Base-by-base conservation (phyloP, 495 filamentous ascomycete species). In the Xylaria flabelliformis region DNA sequence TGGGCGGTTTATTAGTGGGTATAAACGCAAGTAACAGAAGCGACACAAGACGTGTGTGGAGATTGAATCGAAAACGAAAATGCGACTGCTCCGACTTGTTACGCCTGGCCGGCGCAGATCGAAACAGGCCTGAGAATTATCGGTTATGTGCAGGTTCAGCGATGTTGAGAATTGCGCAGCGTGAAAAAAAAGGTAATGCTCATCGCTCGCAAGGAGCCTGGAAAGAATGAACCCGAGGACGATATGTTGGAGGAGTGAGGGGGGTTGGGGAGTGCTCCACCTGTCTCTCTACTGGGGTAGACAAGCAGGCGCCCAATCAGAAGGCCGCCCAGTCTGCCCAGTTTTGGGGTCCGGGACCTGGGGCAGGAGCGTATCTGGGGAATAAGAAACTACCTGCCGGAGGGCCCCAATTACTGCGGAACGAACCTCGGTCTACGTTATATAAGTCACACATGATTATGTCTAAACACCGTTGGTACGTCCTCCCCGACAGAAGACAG, bases 271-370 rank as follows among this genome's bases (percentile, higher is more conserved):
- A 51, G 3, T 17, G 10, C 9, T 13, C 39, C 39, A 42, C 39
- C 39, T 42, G 39, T 42, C 39, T 42, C 13, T 42, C 39, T n/a
- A 73, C 71, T 70, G 73, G 76, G 73, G 63, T 70, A 67, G 17
- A 73, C 70, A 75, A 74, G 72, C 68, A 74, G 73, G 74, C 73
- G 61, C 65, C 69, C 12, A 64, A 48, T 73, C n/a, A 73, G 67
- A 29, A 66, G 29, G 58, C 8, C 46, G 44, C 10, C 39, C 67
- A 17, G 42, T 53, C 36, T 39, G 36, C 36, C 36, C 36, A 39
- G 36, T 39, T 39, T 67, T 63, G 59, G 59, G 39, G 59, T 63
- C 59, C 39, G 59, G 59, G 59, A 26, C 44, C 59, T 63, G 39
- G 39, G 36, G 5, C 1, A 29, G 26, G 9, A 63, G 56, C 56